Evolutionary conservation across 208 protist species (phyloP), one percentile per base, ranked within the genome.

Genomic region (Acanthamoeba sp.): DNA sequence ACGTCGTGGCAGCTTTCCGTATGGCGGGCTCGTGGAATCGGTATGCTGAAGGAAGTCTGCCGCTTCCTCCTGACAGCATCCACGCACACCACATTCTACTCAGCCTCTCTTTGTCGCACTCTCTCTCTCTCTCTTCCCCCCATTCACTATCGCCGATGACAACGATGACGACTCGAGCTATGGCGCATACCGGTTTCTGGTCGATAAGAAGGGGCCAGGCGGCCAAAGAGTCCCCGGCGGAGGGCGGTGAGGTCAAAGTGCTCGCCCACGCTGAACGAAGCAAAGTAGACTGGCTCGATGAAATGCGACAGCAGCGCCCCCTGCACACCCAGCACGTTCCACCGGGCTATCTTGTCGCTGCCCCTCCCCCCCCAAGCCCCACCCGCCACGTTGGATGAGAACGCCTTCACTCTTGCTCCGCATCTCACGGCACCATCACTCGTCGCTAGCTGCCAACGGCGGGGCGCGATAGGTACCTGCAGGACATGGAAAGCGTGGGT

Each of bases 291-390:
- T 24, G 71, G 87, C 27, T 90, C 24, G 3, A 95, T 36, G 62
- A 96, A 95, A 16, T 93, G 71, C 18, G 93, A 95, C 29, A 96
- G 84, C 55, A 96, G 57, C 45, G 95, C 85, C n/a, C 95, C 95
- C 52, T 96, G 95, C 38, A 95, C 59, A 9, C 95, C 95, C 24
- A 96, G 22, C 14, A 95, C 40, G 40, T 95, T 96, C 95, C 95
- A 96, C 29, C 87, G 73, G 0, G 95, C 95, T 48, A 96, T 96
- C 57, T 96, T 96, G 59, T 96, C 95, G 66, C 87, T 94, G n/a
- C 62, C 14, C 64, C 27, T 4, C 57, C 32, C 80, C 10, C 12
- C 7, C 12, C 12, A 85, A 52, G 42, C 16, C 22, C n/a, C n/a
- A 85, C 24, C 12, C 7, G 76, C 42, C 76, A 55, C 7, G 9